Base-by-base conservation (phyloP, 1,284 basidiomycete genomes). In the Tylopilus sp. region DNA sequence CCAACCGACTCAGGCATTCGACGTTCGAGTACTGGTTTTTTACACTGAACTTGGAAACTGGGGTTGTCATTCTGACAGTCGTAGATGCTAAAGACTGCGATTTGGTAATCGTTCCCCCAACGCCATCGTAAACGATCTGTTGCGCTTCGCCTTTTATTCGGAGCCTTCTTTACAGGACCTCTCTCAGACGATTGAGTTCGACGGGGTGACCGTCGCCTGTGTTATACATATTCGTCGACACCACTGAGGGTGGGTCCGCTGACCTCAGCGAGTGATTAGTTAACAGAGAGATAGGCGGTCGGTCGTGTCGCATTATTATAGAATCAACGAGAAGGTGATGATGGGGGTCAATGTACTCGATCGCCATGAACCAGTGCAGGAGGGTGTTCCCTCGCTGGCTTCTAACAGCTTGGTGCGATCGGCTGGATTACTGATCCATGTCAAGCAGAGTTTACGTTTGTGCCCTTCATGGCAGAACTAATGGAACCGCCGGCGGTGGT, bases 401-500 rank as follows among this genome's bases (percentile, higher is more conserved):
- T 11, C 66, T 81, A 35, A 78, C 76, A n/a, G n/a, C n/a, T n/a
- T 29, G 65, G 63, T 6, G 69, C 69, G 28, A 75, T 82, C 21
- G 78, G 78, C 2, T 83, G 76, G 73, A 75, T 82, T 41, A 69
- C 74, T 12, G 75, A 73, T 13, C 67, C 78, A 31, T 77, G 78
- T 0, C 73, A 76, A 45, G 72, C 75, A 7, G 79, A 81, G 6
- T 74, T 72, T 23, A 81, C 81, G 0, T 55, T 75, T n/a, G 57
- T 82, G 21, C 81, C 81, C 3, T 82, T 81, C 61, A 68, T 80
- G 46, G 77, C 76, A 2, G 80, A 79, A n/a, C n/a, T n/a, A n/a
- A n/a, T n/a, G n/a, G n/a, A n/a, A n/a, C n/a, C n/a, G n/a, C n/a
- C n/a, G n/a, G n/a, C n/a, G n/a, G n/a, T n/a, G n/a, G n/a, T n/a